Evolutionary conservation across 345 rosid species (phyloP), one percentile per base, ranked within the genome.

Genomic region (Acer campestre): DNA sequence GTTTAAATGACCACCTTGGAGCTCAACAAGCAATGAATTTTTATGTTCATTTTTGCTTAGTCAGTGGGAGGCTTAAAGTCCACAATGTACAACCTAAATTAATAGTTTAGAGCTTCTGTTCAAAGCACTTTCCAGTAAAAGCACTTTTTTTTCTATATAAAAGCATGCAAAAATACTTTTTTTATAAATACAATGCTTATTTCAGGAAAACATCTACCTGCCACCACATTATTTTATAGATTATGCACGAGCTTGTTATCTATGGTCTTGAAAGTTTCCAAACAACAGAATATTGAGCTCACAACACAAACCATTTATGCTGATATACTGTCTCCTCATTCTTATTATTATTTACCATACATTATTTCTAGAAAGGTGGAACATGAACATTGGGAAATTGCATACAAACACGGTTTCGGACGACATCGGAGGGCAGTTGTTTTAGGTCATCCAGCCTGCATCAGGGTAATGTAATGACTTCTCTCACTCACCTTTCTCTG

Each of bases 1-100:
- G 55, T 10, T 49, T 25, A 25, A 1, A 46, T 46, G 71, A 46
- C 58, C 72, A 68, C 20, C 18, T 51, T 75, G 71, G 23, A 75
- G 22, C 70, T 29, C 42, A 61, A 20, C n/a, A 35, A 71, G 12
- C 65, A 59, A 40, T 20, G 22, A 20, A 31, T 35, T 35, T 35
- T 35, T 4, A 35, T 35, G 38, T 35, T 31, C 5, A 4, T 35
- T 35, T 35, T 35, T 35, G 38, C 38, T 10, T 61, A 10, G 53
- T 51, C 76, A 7, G 14, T 20, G 31, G 76, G 56, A 16, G 31
- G 23, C 40, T 44, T 11, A 10, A 59, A 55, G 48, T 56, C 48
- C 62, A 55, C 23, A 56, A 35, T 31, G 64, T 4, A 55, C 48
- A 71, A 16, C 46, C 22, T 31, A 56, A 11, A 59, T 20, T 20